Evolutionary conservation across 2,329 filamentous ascomycete genomes (phyloP), one percentile per base, ranked within the genome.

Genomic region (Exserohilum turcica): DNA sequence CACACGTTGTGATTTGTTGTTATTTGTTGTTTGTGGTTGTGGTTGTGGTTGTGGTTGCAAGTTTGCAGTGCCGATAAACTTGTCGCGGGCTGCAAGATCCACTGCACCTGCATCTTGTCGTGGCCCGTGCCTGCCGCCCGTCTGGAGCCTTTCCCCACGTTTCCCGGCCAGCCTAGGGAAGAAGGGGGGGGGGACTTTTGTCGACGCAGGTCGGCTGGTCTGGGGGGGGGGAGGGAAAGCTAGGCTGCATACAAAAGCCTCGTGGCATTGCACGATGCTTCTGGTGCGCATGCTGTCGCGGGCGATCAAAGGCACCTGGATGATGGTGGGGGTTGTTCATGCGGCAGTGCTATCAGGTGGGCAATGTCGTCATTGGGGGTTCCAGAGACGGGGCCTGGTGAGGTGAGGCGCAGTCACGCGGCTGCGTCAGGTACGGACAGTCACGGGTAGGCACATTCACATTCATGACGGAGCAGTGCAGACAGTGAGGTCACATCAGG

Each of bases 331-430:
- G 35, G 32, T 19, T 21, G 35, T 31, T 36, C 37, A 42, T 36
- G 37, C 37, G 32, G 43, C 24, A 48, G 29, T 28, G n/a, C 42
- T 35, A 54, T 64, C 61, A 66, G 44, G 55, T 46, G 54, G 56
- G 48, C 61, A 46, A 66, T 70, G 69, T 65, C 69, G 69, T 72
- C 69, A 72, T 73, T n/a, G n/a, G 55, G 65, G 65, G 51, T 65
- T 52, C 65, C 60, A 63, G 62, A 49, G 48, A 3, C 10, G n/a
- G 24, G 37, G 56, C 58, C n/a, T n/a, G n/a, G n/a, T n/a, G n/a
- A 53, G 54, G 50, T 63, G 60, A 67, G 67, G 66, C 63, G 61
- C 67, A 68, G 66, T 72, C 69, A 73, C 63, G 65, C 60, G 59
- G 59, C 12, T 33, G 35, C 42, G 52, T 67, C 67, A 70, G 56